These are phyloP conservation scores for Candida ulmi DNA, from an alignment of 805 yeast species.

Conservation along the genomic window DNA sequence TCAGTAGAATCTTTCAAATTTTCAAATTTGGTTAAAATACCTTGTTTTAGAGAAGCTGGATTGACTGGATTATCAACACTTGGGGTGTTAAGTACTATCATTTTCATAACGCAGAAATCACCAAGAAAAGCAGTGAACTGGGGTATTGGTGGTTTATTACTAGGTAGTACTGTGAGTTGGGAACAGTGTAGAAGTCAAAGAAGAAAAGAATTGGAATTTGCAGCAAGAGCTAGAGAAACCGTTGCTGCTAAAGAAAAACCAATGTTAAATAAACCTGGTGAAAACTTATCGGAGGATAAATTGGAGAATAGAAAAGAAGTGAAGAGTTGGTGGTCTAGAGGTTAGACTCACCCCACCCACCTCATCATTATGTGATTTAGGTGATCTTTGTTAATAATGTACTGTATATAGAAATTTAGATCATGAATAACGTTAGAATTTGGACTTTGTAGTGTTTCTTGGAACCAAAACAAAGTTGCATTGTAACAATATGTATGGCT, in stretches of 20 bases:
- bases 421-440: too few species aligned
- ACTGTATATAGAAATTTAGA: too few species aligned
- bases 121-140: constrained; percentile 66
- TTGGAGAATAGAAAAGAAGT: constrained; percentile 21
- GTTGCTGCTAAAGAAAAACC: constrained; percentile 31
- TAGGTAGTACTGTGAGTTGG: constrained; percentile 85
- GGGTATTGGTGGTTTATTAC: constrained; percentile 72
- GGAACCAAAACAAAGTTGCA: too few species aligned
- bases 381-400: too few species aligned
- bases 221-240: constrained; percentile 60
- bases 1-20: constrained; percentile 46
- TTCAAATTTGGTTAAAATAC: constrained; percentile 49
- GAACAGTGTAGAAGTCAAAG: constrained; percentile 82
- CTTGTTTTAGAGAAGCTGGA: constrained; percentile 79
- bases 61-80: constrained; percentile 67
- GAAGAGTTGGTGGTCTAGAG: constrained; percentile 25
- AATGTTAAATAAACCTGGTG: constrained; percentile 25
- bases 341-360: not conserved
- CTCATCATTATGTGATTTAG: too few species aligned
- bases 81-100: constrained; percentile 64
- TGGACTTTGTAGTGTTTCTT: too few species aligned
- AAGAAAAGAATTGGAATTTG: constrained; percentile 57
- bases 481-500: too few species aligned
- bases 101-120: constrained; percentile 61
- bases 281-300: constrained; percentile 18